Conservation (phyloP, 2,329 filamentous ascomycete genomes). For the Penicillium corylophilum region DNA sequence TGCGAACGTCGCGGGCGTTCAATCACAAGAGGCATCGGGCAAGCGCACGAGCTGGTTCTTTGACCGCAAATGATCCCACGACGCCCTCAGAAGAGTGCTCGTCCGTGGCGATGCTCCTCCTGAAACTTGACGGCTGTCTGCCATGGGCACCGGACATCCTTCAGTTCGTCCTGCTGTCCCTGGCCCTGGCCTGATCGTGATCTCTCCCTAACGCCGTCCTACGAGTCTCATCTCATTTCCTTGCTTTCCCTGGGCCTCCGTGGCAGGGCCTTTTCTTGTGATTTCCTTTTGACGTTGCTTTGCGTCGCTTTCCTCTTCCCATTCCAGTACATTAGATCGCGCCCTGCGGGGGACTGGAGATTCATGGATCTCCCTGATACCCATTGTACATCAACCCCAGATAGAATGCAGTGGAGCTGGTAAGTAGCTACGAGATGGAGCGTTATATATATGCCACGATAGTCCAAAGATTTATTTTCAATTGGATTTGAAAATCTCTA, state of each 20-base stretch:
- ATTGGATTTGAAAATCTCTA: not conserved
- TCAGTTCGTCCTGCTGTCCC: conserved; percentile 20
- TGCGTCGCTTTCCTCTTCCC: conserved; percentile 1
- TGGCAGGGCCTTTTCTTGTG: conserved; percentile 1
- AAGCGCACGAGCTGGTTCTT: conserved; percentile 62
- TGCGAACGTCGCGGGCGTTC: conserved; percentile 47
- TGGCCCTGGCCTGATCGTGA: conserved; percentile 18
- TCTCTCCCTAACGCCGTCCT: conserved; percentile 20
- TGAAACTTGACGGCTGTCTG: conserved; percentile 16
- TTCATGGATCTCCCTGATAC: conserved; percentile 23
- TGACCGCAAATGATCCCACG: conserved; percentile 41
- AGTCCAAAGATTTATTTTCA: not conserved
- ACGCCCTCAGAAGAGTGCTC: conserved; percentile 12
- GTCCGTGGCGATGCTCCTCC: conserved; percentile 15
- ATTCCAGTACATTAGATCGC: conserved; percentile 26
- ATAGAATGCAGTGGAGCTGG: conserved; percentile 25
- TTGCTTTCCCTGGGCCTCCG: not conserved
- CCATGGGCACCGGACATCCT: conserved; percentile 17
- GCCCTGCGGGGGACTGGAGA: conserved; percentile 20
- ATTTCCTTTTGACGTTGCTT: conserved; percentile 6
- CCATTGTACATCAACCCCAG: conserved; percentile 28
- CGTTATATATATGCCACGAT: conserved; percentile 12
- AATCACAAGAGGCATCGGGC: conserved; percentile 65
- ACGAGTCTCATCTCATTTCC: conserved; percentile 17
- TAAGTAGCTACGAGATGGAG: conserved; percentile 13